Conservation (phyloP, 345 rosid species). For the Rhizophora apiculata region DNA sequence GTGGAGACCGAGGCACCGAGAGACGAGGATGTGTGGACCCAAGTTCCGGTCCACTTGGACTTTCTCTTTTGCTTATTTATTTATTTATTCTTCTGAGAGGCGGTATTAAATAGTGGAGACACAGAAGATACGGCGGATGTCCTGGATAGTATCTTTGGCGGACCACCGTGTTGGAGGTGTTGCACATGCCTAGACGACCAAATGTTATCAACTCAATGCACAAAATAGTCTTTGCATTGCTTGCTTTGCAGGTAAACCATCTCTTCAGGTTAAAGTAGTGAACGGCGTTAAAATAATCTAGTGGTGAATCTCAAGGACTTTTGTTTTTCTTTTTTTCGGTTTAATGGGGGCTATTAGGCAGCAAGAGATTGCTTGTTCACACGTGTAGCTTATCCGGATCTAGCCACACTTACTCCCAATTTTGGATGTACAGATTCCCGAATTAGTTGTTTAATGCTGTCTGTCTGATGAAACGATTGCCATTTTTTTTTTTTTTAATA, state of each 20-base stretch:
- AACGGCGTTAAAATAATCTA: slow-evolving; percentile 2
- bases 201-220: slow-evolving; percentile 16
- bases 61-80: neutral
- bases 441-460: neutral
- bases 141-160: slow-evolving; percentile 35
- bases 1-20: slow-evolving; percentile 9
- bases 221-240: neutral
- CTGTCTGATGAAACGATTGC: neutral
- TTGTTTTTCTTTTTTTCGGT: neutral
- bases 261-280: neutral
- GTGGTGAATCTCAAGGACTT: slow-evolving; percentile 34
- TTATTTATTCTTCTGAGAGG: neutral
- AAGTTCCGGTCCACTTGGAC: slow-evolving; percentile 21
- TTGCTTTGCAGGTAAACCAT: slow-evolving; percentile 8
- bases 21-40: slow-evolving; percentile 27
- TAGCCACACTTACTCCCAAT: neutral
- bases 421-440: neutral
- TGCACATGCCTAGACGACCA: slow-evolving; percentile 32
- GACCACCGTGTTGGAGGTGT: slow-evolving; percentile 45
- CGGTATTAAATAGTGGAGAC: slow-evolving; percentile 23
- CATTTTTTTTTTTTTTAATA: too few relatives aligned
- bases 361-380: neutral
- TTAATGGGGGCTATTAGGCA: neutral
- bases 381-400: too few relatives aligned
- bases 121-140: slow-evolving; percentile 44